phyloP scores from a whole-genome alignment of 306 rosid species.

The Cicer judaicum region DNA sequence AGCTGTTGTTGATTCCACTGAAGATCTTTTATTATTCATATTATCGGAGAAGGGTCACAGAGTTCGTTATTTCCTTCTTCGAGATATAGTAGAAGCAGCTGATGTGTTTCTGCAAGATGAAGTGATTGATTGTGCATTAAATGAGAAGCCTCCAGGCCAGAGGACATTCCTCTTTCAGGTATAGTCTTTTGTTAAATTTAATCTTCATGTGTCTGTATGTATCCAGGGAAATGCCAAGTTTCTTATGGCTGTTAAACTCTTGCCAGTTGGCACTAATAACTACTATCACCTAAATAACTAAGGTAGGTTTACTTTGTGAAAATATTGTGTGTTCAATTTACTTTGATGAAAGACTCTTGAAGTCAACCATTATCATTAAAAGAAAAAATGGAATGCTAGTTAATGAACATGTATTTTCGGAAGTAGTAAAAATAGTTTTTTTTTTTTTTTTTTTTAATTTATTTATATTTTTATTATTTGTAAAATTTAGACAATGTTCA shows the following conservation, averaged over 20 bases:
- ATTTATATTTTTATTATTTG: too few relatives aligned
- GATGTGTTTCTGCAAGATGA: slow-evolving; percentile 73
- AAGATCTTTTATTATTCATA: slow-evolving; percentile 81
- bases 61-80: slow-evolving; percentile 84
- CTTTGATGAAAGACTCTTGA: too few relatives aligned
- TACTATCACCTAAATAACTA: too few relatives aligned
- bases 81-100: slow-evolving; percentile 75
- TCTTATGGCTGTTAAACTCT: slow-evolving; percentile 15
- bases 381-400: too few relatives aligned
- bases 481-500: too few relatives aligned
- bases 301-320: too few relatives aligned
- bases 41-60: slow-evolving; percentile 86
- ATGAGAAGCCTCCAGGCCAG: slow-evolving; percentile 55
- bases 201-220: neutral
- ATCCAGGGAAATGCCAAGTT: slow-evolving; percentile 11
- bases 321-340: too few relatives aligned
- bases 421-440: too few relatives aligned
- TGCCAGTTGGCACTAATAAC: neutral
- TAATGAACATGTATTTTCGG: too few relatives aligned
- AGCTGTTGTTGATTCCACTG: slow-evolving; percentile 87
- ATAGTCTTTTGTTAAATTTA: slow-evolving; percentile 24
- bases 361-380: too few relatives aligned
- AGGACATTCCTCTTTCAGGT: slow-evolving; percentile 58
- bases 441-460: too few relatives aligned
- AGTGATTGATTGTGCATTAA: slow-evolving; percentile 53